These are phyloP conservation scores for Didymella keratinophila DNA, from an alignment of 2,329 filamentous ascomycete genomes.

Conservation along the genomic window DNA sequence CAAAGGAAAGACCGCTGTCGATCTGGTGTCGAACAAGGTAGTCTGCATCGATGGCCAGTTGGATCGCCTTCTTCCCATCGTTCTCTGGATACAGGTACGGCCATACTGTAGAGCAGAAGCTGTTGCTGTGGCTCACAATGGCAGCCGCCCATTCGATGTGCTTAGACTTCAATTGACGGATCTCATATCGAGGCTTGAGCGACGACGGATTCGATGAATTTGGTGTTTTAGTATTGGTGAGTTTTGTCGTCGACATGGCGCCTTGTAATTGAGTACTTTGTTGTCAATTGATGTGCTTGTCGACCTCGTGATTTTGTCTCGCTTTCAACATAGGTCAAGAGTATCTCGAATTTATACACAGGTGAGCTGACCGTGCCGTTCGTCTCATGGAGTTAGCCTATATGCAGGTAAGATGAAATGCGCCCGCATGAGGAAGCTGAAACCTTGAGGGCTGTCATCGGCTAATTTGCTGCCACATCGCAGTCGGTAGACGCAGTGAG, in stretches of 20 bases:
- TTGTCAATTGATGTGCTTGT: not conserved
- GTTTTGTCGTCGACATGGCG: constrained; percentile 6
- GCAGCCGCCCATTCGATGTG: constrained; percentile 41
- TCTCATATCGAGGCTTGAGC: constrained; percentile 43
- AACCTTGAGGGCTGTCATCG: not conserved
- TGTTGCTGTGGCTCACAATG: constrained; percentile 44
- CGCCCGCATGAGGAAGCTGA: constrained; percentile 5
- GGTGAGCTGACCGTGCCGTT: not conserved
- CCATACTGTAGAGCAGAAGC: constrained; percentile 43
- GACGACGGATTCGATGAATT: constrained; percentile 36
- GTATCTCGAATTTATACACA: not conserved
- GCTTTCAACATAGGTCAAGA: not conserved
- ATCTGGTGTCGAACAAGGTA: constrained; percentile 50
- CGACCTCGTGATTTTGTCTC: too few relatives aligned
- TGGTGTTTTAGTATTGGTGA: constrained; percentile 34
- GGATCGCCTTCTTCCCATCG: constrained; percentile 26
- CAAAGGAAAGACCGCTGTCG: constrained; percentile 46
- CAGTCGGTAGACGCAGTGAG: not conserved
- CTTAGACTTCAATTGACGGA: constrained; percentile 38
- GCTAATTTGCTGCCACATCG: not conserved
- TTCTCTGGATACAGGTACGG: constrained; percentile 35
- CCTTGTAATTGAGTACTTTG: not conserved
- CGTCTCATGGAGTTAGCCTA: not conserved
- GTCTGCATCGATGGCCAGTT: constrained; percentile 6
- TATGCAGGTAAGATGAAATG: constrained; percentile 7